Evolutionary conservation across 2,329 filamentous ascomycete species (phyloP).

Genomic region (Cercospora citrullina): DNA sequence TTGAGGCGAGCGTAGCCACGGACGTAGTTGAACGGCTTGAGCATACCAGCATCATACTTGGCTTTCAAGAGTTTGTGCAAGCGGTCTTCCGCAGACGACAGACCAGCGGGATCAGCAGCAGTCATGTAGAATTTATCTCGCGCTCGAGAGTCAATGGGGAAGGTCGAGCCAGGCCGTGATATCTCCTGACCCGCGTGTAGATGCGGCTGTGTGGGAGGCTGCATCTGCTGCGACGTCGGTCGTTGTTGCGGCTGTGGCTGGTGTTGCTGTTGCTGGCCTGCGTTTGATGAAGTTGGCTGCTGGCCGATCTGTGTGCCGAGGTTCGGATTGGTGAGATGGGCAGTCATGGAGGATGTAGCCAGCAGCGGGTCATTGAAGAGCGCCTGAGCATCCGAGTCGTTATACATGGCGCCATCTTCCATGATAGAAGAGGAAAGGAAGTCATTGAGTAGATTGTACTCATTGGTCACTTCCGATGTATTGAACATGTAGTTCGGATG

Average conservation of each 20-base stretch:
- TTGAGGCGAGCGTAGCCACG: conserved; percentile 90
- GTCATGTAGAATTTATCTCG: conserved; percentile 93
- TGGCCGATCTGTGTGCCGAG: conserved; percentile 34
- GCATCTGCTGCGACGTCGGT: conserved; percentile 3
- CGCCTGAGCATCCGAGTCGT: conserved; percentile 49
- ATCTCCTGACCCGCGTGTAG: conserved; percentile 56
- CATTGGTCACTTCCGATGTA: conserved; percentile 89
- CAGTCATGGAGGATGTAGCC: conserved; percentile 43
- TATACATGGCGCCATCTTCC: conserved; percentile 60
- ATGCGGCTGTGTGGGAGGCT: conserved; percentile 13
- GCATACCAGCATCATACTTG: conserved; percentile 91
- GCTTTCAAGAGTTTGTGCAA: conserved; percentile 93
- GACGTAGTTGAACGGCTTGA: conserved; percentile 98
- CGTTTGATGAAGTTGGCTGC: conserved; percentile 7
- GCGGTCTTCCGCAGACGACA: conserved; percentile 83
- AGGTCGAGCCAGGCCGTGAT: conserved; percentile 60
- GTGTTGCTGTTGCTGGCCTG: neutral
- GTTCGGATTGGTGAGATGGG: conserved; percentile 46
- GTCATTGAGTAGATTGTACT: conserved; percentile 95
- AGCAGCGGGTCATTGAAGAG: conserved; percentile 62
- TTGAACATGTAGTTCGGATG: conserved; percentile 95
- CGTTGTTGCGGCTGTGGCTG: neutral
- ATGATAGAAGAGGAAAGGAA: conserved; percentile 90
- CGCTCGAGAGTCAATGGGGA: conserved; percentile 65
- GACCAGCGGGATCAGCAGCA: conserved; percentile 87